Percentiles rank a stretch among this genome's conserved stretches.
Conservation (phyloP, 257 asterid genomes). For the Solanum corneliomulleri region DNA sequence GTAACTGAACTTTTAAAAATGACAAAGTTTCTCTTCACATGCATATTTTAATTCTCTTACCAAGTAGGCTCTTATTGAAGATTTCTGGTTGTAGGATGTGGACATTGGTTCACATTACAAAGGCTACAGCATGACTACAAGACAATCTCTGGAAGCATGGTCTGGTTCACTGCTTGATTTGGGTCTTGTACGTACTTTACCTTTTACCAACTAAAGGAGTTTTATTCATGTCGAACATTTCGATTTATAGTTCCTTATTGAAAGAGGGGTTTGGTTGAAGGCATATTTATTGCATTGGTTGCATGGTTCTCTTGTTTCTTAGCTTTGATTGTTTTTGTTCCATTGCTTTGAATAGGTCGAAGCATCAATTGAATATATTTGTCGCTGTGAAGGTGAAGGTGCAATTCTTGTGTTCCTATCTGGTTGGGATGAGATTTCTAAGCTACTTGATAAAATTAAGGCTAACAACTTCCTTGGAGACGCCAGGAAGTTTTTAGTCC, state of each 20-base stretch:
- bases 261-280: neutral
- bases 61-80: neutral
- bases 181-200: slow-evolving; percentile 65
- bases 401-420: slow-evolving; percentile 92
- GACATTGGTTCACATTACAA: slow-evolving; percentile 66
- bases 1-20: neutral
- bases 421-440: slow-evolving; percentile 98
- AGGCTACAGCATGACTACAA: slow-evolving; percentile 64
- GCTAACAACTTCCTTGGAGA: slow-evolving; percentile 51
- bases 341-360: slow-evolving; percentile 54
- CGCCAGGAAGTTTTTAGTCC: slow-evolving; percentile 49
- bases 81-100: slow-evolving; percentile 40
- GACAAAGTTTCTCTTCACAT: neutral
- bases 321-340: neutral
- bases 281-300: neutral
- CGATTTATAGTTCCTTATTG: neutral
- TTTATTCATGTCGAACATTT: neutral
- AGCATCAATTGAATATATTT: slow-evolving; percentile 67
- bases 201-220: neutral
- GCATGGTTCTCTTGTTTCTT: neutral
- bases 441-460: slow-evolving; percentile 69
- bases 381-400: slow-evolving; percentile 76
- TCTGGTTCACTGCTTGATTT: slow-evolving; percentile 79
- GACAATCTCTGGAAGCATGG: slow-evolving; percentile 89
- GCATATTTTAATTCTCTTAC: neutral